Percentiles rank a stretch among this genome's conserved stretches.
Conservation (phyloP, 129 eudicot species). For the Pulicaria dysenterica region DNA sequence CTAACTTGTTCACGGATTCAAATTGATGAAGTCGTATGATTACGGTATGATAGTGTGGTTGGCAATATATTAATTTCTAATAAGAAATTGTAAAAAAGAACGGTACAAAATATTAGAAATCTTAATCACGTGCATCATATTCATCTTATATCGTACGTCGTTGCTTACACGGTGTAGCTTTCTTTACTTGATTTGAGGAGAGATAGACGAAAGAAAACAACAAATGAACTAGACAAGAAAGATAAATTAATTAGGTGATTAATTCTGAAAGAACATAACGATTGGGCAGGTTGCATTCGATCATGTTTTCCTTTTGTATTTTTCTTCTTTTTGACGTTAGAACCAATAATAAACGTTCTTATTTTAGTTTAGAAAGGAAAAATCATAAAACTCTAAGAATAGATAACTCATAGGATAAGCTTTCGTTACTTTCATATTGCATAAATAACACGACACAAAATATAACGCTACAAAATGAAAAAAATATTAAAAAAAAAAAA, state of each 20-base stretch:
- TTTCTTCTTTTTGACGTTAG: slow-evolving; percentile 26
- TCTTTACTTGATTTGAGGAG: slow-evolving; percentile 30
- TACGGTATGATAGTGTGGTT: too few relatives aligned
- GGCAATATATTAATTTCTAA: too few relatives aligned
- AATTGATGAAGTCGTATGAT: too few relatives aligned
- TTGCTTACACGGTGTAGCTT: slow-evolving; percentile 36
- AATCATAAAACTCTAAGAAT: not conserved
- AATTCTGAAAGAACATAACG: not conserved
- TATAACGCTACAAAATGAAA: not conserved
- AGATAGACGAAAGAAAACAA: slow-evolving; percentile 13
- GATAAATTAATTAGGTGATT: not conserved
- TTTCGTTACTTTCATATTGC: slow-evolving; percentile 13
- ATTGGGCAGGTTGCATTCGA: slow-evolving; percentile 16
- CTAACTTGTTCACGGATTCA: too few relatives aligned
- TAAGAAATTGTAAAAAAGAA: too few relatives aligned
- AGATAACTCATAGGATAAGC: slow-evolving; percentile 11
- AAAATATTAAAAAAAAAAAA: too few relatives aligned
- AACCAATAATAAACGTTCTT: slow-evolving; percentile 15
- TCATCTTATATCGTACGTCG: not conserved
- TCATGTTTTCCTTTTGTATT: slow-evolving; percentile 17
- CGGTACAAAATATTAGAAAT: not conserved
- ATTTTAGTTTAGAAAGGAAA: not conserved
- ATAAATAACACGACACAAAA: slow-evolving; percentile 12
- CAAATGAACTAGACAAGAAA: not conserved
- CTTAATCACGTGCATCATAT: slow-evolving; percentile 10